These are phyloP conservation scores for Effrenium voratum DNA, from an alignment of 73 alveolate species.

Conservation along the genomic window DNA sequence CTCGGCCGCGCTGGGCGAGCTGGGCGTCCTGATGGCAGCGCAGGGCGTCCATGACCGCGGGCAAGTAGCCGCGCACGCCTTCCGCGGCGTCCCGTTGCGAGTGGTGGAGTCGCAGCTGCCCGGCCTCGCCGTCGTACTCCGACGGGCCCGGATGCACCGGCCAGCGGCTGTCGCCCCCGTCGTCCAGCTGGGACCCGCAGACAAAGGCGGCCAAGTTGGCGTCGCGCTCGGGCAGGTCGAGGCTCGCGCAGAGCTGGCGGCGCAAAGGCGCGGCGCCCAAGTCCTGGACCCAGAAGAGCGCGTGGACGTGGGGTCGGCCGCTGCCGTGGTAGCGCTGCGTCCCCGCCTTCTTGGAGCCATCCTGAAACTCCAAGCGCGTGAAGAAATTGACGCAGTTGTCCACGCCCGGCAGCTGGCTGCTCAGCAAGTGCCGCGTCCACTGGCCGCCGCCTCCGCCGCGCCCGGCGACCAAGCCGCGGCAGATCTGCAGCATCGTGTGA, in stretches of 20 bases:
- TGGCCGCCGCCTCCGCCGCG: no score
- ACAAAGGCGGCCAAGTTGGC: slow-evolving; percentile 25
- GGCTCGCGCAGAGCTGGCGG: no score
- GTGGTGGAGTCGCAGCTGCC: not conserved
- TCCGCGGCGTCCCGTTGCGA: not conserved
- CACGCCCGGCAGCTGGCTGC: not conserved
- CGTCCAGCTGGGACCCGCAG: slow-evolving; percentile 62
- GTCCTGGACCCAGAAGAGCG: slow-evolving; percentile 24
- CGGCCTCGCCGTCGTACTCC: not conserved
- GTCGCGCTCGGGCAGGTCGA: not conserved
- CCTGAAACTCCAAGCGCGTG: slow-evolving; percentile 51
- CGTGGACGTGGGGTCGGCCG: slow-evolving; percentile 53
- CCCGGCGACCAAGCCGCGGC: not conserved
- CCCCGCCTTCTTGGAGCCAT: slow-evolving; percentile 43
- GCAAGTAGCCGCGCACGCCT: slow-evolving; percentile 38
- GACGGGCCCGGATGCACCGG: not conserved
- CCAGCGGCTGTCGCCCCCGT: slow-evolving; percentile 43
- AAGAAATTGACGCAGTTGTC: not conserved
- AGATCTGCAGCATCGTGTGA: slow-evolving; percentile 31
- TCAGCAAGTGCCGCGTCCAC: no score
- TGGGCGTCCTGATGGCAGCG: slow-evolving; percentile 60
- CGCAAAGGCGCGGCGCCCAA: slow-evolving; percentile 4
- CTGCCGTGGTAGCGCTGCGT: slow-evolving; percentile 61
- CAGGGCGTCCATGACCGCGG: slow-evolving; percentile 36
- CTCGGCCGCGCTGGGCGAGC: no score